phyloP scores from a whole-genome alignment of 306 rosid species.

The Fragaria iinumae region DNA sequence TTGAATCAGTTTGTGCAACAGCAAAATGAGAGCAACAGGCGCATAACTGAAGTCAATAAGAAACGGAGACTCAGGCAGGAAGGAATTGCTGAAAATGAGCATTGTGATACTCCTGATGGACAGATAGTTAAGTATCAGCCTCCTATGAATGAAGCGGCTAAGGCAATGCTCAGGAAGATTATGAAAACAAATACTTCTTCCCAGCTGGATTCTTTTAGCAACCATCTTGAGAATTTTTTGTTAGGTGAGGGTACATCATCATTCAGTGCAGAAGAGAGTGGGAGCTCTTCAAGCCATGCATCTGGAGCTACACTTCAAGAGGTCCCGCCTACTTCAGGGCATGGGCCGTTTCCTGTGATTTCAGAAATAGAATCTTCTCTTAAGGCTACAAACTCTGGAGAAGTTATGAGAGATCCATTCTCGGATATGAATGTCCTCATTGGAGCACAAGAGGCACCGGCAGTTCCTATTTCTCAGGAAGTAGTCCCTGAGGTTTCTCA shows the following conservation, averaged over 20 bases:
- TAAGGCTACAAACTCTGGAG: constrained; percentile 45
- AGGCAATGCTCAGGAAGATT: constrained; percentile 76
- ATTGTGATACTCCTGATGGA: constrained; percentile 63
- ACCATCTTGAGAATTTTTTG: constrained; percentile 46
- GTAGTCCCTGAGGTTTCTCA: constrained; percentile 64
- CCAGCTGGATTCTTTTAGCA: constrained; percentile 48
- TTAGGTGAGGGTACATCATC: constrained; percentile 59
- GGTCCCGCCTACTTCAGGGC: constrained; percentile 58
- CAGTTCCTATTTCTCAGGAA: constrained; percentile 48
- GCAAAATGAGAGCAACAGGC: constrained; percentile 80
- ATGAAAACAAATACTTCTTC: constrained; percentile 64
- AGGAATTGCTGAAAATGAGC: constrained; percentile 50
- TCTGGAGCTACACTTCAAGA: constrained; percentile 86
- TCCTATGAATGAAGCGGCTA: constrained; percentile 65
- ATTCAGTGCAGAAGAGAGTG: constrained; percentile 49
- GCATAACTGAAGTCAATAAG: constrained; percentile 74
- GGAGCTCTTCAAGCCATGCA: constrained; percentile 55
- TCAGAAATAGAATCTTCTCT: constrained; percentile 54
- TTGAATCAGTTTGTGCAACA: constrained; percentile 94
- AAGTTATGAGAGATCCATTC: constrained; percentile 30
- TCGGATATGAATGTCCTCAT: constrained; percentile 41
- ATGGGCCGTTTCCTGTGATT: constrained; percentile 34
- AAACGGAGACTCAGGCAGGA: constrained; percentile 87
- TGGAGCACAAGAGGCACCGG: constrained; percentile 40
- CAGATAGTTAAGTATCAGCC: constrained; percentile 89